Evolutionary conservation across 306 rosid species (phyloP).

Genomic region (Begonia masoniana): DNA sequence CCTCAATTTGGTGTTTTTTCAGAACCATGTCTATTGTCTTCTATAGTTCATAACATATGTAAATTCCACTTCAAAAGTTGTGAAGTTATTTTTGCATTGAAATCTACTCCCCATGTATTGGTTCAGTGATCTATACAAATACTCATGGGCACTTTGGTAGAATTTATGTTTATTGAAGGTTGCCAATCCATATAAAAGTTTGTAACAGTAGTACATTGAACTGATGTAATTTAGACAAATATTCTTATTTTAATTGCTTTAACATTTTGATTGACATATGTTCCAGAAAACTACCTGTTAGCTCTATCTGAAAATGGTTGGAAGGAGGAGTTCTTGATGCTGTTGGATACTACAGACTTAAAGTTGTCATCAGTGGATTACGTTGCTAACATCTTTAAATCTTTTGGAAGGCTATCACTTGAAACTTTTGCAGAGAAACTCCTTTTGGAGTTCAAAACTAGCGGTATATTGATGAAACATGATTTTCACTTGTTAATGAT

Average conservation of each 20-base stretch:
- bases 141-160: too few relatives aligned
- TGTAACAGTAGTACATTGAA: too few relatives aligned
- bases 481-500: background rate
- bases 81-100: too few relatives aligned
- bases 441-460: slow-evolving; percentile 37
- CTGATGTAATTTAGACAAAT: too few relatives aligned
- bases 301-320: slow-evolving; percentile 73
- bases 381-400: slow-evolving; percentile 35
- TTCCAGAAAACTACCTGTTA: slow-evolving; percentile 66
- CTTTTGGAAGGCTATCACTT: slow-evolving; percentile 54
- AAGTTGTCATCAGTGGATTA: slow-evolving; percentile 28
- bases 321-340: slow-evolving; percentile 44
- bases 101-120: too few relatives aligned
- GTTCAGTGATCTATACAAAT: too few relatives aligned
- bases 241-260: background rate
- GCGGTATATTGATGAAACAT: slow-evolving; percentile 31
- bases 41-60: too few relatives aligned
- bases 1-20: too few relatives aligned
- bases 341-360: slow-evolving; percentile 45
- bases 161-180: too few relatives aligned
- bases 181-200: too few relatives aligned
- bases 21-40: too few relatives aligned
- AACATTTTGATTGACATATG: slow-evolving; percentile 10
- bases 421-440: slow-evolving; percentile 54
- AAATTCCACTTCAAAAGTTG: too few relatives aligned